phyloP scores from a whole-genome alignment of 2,329 filamentous ascomycete genomes.

The Incumbomyces lentus region DNA sequence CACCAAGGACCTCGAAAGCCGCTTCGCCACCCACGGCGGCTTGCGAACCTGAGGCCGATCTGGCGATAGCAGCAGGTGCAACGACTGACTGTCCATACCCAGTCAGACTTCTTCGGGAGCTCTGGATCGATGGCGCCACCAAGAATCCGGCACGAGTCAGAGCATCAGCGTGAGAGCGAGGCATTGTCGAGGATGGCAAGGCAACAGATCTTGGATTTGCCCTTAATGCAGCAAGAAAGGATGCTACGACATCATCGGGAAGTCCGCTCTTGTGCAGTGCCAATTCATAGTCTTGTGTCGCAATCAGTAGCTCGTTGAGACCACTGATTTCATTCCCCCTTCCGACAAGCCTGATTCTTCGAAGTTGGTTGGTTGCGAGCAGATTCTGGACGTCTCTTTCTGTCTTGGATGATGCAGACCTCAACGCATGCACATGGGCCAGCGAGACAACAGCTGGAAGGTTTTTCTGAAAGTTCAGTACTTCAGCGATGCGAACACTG shows the following conservation, averaged over 20 bases:
- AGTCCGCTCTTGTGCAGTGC: constrained; percentile 28
- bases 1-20: constrained; percentile 21
- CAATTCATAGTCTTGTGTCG: constrained; percentile 43
- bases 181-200: constrained; percentile 36
- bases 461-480: constrained; percentile 45
- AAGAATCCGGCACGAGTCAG: constrained; percentile 47
- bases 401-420: constrained; percentile 45
- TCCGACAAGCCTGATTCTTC: constrained; percentile 47
- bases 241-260: constrained; percentile 10
- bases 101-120: constrained; percentile 11
- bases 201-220: constrained; percentile 38
- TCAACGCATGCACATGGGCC: constrained; percentile 50
- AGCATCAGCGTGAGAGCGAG: constrained; percentile 36
- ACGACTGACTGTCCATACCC: constrained; percentile 14
- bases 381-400: constrained; percentile 50
- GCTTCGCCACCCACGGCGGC: constrained; percentile 22
- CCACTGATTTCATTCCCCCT: constrained; percentile 46
- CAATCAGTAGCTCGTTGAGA: constrained; percentile 48
- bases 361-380: constrained; percentile 39
- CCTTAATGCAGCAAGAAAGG: constrained; percentile 30
- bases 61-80: constrained; percentile 16
- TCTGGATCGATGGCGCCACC: constrained; percentile 34
- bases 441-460: constrained; percentile 50
- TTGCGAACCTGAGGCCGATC: constrained; percentile 30
- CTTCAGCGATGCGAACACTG: constrained; percentile 48